phyloP scores from a whole-genome alignment of 108 stramenopile species.

The Fragilariopsis cylindrus region DNA sequence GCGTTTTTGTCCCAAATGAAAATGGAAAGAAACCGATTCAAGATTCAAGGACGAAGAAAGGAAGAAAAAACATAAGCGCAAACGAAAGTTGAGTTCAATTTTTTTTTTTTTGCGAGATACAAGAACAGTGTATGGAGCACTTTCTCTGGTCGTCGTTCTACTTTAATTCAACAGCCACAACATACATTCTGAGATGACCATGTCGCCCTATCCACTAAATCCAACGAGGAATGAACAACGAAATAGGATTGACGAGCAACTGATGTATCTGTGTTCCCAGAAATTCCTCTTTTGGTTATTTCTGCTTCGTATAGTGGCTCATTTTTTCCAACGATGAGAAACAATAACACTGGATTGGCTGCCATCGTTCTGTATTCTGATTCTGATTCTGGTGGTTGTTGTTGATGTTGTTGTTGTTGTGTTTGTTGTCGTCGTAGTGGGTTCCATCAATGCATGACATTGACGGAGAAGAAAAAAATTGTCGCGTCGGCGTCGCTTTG shows the following conservation, averaged over 20 bases:
- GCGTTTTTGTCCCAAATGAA: background rate
- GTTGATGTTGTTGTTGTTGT: too few relatives aligned
- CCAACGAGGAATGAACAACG: slow-evolving; percentile 90
- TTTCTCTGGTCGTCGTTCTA: background rate
- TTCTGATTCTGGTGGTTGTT: too few relatives aligned
- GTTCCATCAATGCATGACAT: too few relatives aligned
- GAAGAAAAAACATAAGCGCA: background rate
- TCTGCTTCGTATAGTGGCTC: slow-evolving; percentile 89
- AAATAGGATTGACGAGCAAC: slow-evolving; percentile 92
- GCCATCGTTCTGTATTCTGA: background rate
- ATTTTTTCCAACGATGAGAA: slow-evolving; percentile 86
- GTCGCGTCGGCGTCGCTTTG: too few relatives aligned
- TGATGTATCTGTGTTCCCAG: slow-evolving; percentile 50
- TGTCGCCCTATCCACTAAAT: slow-evolving; percentile 88
- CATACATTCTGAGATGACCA: slow-evolving; percentile 76
- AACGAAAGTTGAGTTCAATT: background rate
- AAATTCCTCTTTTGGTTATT: slow-evolving; percentile 54
- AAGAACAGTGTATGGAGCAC: background rate
- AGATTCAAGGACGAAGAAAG: background rate
- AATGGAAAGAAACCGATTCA: background rate
- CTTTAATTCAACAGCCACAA: background rate
- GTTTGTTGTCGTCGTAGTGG: too few relatives aligned
- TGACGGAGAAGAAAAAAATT: too few relatives aligned
- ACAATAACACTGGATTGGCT: slow-evolving; percentile 41
- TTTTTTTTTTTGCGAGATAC: background rate